phyloP scores from a whole-genome alignment of 495 filamentous ascomycete species.

The Aspergillus egyptiacus region DNA sequence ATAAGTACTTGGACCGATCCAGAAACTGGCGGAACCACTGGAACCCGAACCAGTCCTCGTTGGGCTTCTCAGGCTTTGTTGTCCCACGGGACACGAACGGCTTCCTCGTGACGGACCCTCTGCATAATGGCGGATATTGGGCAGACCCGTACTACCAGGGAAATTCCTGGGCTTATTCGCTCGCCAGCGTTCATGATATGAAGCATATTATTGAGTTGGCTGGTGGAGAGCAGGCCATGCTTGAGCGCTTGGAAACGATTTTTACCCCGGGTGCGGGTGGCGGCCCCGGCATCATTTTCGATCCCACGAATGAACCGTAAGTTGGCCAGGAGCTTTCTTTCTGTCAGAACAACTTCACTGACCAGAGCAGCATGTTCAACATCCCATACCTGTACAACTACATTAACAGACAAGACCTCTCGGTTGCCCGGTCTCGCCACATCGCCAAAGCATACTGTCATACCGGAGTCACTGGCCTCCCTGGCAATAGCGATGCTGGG shows the following conservation, averaged over 20 bases:
- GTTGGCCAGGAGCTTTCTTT: slow-evolving; percentile 14
- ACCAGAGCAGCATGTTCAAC: slow-evolving; percentile 52
- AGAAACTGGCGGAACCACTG: slow-evolving; percentile 71
- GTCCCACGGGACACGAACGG: slow-evolving; percentile 53
- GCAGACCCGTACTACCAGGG: slow-evolving; percentile 57
- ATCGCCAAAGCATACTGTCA: slow-evolving; percentile 37
- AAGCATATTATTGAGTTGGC: slow-evolving; percentile 48
- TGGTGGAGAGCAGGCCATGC: slow-evolving; percentile 45
- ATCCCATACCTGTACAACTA: slow-evolving; percentile 69
- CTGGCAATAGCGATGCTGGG: slow-evolving; percentile 54
- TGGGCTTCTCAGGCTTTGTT: slow-evolving; percentile 58
- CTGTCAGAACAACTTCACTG: no score
- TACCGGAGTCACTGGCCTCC: slow-evolving; percentile 38
- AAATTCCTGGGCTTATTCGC: slow-evolving; percentile 63
- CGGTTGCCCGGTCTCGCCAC: slow-evolving; percentile 29
- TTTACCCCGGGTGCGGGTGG: slow-evolving; percentile 44
- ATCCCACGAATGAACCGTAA: slow-evolving; percentile 62
- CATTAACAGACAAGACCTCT: slow-evolving; percentile 53
- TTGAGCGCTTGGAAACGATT: slow-evolving; percentile 37
- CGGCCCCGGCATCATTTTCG: slow-evolving; percentile 53
- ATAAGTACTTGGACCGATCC: slow-evolving; percentile 58
- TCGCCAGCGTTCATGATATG: slow-evolving; percentile 65
- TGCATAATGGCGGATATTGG: slow-evolving; percentile 56
- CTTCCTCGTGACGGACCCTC: slow-evolving; percentile 54
- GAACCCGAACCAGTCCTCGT: slow-evolving; percentile 49